Conservation (phyloP, 1,284 basidiomycete genomes). For the Leccinum cinnamomeum region DNA sequence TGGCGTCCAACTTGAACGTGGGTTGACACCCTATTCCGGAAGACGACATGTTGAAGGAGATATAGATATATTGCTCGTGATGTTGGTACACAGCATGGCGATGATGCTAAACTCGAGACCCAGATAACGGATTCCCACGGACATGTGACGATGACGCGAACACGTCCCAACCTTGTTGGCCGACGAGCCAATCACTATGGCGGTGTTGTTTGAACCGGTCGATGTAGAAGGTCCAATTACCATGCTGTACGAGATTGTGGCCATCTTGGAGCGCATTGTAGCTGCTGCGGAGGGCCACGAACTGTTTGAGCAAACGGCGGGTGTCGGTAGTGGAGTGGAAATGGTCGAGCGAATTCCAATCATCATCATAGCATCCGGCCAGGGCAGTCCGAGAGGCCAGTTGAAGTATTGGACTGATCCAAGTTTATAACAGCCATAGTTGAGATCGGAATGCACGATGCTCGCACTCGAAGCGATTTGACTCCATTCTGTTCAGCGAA, state of each 20-base stretch:
- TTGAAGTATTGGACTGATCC: conserved; percentile 91
- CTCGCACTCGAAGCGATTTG: conserved; percentile 59
- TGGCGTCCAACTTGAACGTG: conserved; percentile 38
- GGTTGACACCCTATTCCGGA: conserved; percentile 64
- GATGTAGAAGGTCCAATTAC: conserved; percentile 81
- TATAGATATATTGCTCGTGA: conserved; percentile 47
- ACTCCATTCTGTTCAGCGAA: conserved; percentile 64
- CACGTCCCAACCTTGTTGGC: conserved; percentile 40
- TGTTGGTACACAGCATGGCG: conserved; percentile 68
- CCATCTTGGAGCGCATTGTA: conserved; percentile 84
- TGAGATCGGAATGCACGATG: conserved; percentile 74
- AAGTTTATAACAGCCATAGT: conserved; percentile 85
- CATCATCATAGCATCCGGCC: conserved; percentile 74
- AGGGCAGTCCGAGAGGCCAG: conserved; percentile 77
- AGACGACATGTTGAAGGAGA: conserved; percentile 67
- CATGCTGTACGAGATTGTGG: conserved; percentile 72
- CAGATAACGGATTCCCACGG: too few relatives aligned
- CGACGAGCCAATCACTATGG: conserved; percentile 74
- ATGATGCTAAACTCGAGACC: conserved; percentile 71
- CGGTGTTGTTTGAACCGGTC: conserved; percentile 81
- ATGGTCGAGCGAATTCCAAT: conserved; percentile 89
- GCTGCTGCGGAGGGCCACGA: conserved; percentile 64
- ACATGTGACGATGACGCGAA: too few relatives aligned
- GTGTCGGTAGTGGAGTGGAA: conserved; percentile 85
- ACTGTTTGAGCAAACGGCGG: conserved; percentile 72